These are phyloP conservation scores for Pseudoperonospora humuli DNA, from an alignment of 352 stramenopile species.

Conservation along the genomic window DNA sequence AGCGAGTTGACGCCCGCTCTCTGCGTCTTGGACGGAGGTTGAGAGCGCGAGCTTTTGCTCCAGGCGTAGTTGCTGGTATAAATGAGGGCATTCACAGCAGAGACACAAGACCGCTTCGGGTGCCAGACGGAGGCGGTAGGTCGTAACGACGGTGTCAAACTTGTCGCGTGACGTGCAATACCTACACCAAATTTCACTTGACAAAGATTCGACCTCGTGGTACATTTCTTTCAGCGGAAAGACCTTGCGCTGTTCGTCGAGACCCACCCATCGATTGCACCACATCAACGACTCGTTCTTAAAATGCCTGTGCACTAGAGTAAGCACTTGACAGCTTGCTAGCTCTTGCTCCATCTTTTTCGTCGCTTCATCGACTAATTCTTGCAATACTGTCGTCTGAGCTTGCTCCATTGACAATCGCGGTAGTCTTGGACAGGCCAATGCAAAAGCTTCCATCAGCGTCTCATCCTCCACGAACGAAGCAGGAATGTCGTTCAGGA, in stretches of 20 bases:
- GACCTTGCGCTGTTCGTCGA: conserved; percentile 16
- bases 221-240: conserved; percentile 19
- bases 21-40: conserved; percentile 1
- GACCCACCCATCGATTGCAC: conserved; percentile 13
- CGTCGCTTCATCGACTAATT: conserved; percentile 10
- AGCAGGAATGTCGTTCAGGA: conserved; percentile 29
- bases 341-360: conserved; percentile 8
- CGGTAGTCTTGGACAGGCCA: conserved; percentile 22
- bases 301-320: conserved; percentile 20
- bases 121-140: conserved; percentile 1
- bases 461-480: conserved; percentile 33
- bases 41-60: conserved; percentile 5
- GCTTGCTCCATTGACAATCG: conserved; percentile 10
- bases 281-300: neutral
- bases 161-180: conserved; percentile 8
- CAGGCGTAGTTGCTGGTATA: conserved; percentile 9
- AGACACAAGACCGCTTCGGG: conserved; percentile 10
- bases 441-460: conserved; percentile 25
- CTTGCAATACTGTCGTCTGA: conserved; percentile 14
- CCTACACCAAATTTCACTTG: conserved; percentile 1
- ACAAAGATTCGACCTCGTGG: neutral
- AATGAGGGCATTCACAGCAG: conserved; percentile 12
- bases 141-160: conserved; percentile 2
- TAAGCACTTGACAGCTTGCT: conserved; percentile 16
- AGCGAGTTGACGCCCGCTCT: conserved; percentile 1